Percentiles rank a stretch among this genome's conserved stretches.
phyloP scores from a whole-genome alignment of 306 rosid species.

The Carpinus fangiana region DNA sequence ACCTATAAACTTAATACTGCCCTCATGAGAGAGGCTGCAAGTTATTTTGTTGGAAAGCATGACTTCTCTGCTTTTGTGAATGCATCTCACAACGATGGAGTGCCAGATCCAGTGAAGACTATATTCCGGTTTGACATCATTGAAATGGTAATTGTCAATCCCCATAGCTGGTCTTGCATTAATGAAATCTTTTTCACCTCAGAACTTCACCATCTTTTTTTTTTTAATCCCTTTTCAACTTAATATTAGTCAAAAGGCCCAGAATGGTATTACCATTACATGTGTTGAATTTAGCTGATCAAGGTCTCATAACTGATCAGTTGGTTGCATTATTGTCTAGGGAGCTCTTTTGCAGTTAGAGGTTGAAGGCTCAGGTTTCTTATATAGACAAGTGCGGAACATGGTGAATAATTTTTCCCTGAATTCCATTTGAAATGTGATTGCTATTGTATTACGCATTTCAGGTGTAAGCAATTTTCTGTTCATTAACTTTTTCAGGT shows the following conservation, averaged over 20 bases:
- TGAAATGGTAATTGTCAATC: constrained; percentile 54
- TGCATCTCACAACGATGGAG: constrained; percentile 66
- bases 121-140: constrained; percentile 65
- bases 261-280: background rate
- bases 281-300: background rate
- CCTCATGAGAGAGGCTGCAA: constrained; percentile 82
- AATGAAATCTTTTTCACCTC: background rate
- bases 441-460: background rate
- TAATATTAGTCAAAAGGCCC: background rate
- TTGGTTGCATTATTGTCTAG: constrained; percentile 32
- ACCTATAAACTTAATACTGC: constrained; percentile 64
- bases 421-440: background rate
- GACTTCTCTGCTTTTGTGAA: constrained; percentile 93
- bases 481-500: constrained; percentile 46
- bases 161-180: constrained; percentile 4
- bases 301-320: constrained; percentile 16
- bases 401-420: constrained; percentile 57
- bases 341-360: constrained; percentile 56
- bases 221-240: background rate
- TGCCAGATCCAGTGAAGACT: constrained; percentile 70
- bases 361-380: constrained; percentile 95
- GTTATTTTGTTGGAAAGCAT: constrained; percentile 70
- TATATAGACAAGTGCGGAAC: constrained; percentile 92
- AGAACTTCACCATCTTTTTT: background rate
- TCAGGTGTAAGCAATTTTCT: background rate